Evolutionary conservation across 2,329 filamentous ascomycete species (phyloP).

Genomic region (Hymenoscyphus infarciens): DNA sequence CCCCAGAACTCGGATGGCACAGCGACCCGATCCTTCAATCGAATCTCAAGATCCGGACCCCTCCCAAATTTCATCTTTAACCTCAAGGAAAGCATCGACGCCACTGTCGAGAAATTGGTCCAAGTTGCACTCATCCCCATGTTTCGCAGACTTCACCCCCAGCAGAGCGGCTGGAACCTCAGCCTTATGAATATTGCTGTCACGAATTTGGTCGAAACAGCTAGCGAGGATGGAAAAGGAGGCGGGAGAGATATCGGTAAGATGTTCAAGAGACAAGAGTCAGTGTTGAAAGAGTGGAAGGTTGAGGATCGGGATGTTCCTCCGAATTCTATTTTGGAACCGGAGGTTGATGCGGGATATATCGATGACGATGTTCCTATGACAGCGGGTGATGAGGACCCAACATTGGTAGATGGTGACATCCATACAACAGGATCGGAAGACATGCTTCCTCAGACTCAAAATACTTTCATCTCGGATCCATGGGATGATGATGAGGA

Average conservation of each 20-base stretch:
- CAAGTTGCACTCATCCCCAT: slow-evolving; percentile 65
- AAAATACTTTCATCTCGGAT: slow-evolving; percentile 25
- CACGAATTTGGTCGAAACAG: slow-evolving; percentile 71
- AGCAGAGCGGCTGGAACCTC: slow-evolving; percentile 66
- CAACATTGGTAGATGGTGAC: not conserved
- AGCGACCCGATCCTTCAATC: slow-evolving; percentile 57
- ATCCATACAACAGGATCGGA: slow-evolving; percentile 26
- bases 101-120: slow-evolving; percentile 65
- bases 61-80: slow-evolving; percentile 73
- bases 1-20: slow-evolving; percentile 50
- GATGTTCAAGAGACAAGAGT: slow-evolving; percentile 78
- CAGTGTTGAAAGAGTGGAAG: slow-evolving; percentile 64
- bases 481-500: slow-evolving; percentile 32
- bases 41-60: slow-evolving; percentile 71
- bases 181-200: slow-evolving; percentile 84
- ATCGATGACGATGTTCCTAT: slow-evolving; percentile 23
- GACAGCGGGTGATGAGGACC: not conserved
- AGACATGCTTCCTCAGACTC: slow-evolving; percentile 26
- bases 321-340: slow-evolving; percentile 22
- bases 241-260: slow-evolving; percentile 72
- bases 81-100: slow-evolving; percentile 53
- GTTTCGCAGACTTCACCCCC: slow-evolving; percentile 70
- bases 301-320: slow-evolving; percentile 45
- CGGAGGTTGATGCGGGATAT: slow-evolving; percentile 31
- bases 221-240: slow-evolving; percentile 42